phyloP scores from a whole-genome alignment of 768 basidiomycete genomes.

The Amylocystis lapponica region DNA sequence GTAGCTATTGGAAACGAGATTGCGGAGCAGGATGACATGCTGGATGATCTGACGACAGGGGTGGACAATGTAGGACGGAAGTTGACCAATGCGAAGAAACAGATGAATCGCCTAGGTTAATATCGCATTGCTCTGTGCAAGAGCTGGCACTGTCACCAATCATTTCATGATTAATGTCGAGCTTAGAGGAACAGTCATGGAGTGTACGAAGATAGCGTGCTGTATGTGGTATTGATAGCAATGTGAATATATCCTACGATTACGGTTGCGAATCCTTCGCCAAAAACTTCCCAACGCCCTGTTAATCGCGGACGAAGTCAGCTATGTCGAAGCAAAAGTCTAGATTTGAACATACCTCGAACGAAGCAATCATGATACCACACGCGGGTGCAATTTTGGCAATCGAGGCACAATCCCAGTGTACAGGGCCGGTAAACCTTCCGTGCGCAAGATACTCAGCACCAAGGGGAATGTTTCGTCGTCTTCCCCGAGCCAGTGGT shows the following conservation, averaged over 20 bases:
- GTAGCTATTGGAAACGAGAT: constrained; percentile 84
- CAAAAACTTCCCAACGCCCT: constrained; percentile 58
- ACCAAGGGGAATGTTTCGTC: constrained; percentile 61
- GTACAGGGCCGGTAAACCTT: constrained; percentile 75
- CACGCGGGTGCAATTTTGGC: constrained; percentile 97
- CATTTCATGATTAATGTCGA: constrained; percentile 11
- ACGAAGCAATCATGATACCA: constrained; percentile 97
- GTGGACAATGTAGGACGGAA: constrained; percentile 77
- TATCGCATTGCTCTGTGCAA: constrained; percentile 1
- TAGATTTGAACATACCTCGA: constrained; percentile 56
- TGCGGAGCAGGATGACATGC: constrained; percentile 73
- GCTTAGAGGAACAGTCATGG: constrained; percentile 13
- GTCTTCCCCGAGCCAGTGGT: constrained; percentile 35
- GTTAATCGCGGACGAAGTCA: background rate
- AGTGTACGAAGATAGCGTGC: constrained; percentile 9
- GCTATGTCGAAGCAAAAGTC: background rate
- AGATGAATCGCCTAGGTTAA: constrained; percentile 74
- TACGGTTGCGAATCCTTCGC: constrained; percentile 24
- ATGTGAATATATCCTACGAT: constrained; percentile 12
- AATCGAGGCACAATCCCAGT: constrained; percentile 84
- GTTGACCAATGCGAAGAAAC: constrained; percentile 72
- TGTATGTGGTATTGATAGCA: constrained; percentile 6
- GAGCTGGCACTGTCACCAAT: too few relatives aligned
- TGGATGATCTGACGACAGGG: constrained; percentile 72
- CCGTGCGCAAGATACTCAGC: constrained; percentile 64